A percentile compares a stretch with the other conserved stretches of the same genome.
phyloP scores from a whole-genome alignment of 75 land plant genomes.

The Pinus taeda region DNA sequence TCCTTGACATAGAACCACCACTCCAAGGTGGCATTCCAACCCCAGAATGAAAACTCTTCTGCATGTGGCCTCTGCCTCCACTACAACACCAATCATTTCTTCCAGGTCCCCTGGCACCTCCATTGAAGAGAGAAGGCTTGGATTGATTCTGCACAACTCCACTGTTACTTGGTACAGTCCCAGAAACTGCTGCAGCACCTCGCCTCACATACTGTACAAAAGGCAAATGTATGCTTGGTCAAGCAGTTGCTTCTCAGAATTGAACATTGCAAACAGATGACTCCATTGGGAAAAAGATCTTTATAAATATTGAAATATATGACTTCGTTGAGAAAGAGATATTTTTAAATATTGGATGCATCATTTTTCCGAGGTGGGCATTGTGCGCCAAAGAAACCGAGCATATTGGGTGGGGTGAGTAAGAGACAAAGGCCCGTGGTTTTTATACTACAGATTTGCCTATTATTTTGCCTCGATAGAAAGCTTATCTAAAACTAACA shows the following conservation, averaged over 20 bases:
- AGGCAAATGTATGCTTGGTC: not conserved
- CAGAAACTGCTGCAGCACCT: slow-evolving; percentile 17
- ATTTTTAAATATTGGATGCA: too few relatives aligned
- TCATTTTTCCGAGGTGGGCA: too few relatives aligned
- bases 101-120: slow-evolving; percentile 3
- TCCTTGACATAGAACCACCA: not conserved
- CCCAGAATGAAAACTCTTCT: slow-evolving; percentile 13
- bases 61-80: slow-evolving; percentile 18
- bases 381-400: too few relatives aligned
- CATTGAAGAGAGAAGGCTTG: not conserved
- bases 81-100: slow-evolving; percentile 29
- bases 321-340: too few relatives aligned
- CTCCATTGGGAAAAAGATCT: too few relatives aligned
- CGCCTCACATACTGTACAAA: slow-evolving; percentile 30
- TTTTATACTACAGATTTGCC: too few relatives aligned
- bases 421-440: too few relatives aligned
- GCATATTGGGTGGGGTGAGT: too few relatives aligned
- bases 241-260: not conserved
- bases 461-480: too few relatives aligned
- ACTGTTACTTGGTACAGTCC: slow-evolving; percentile 1
- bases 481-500: too few relatives aligned
- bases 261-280: not conserved
- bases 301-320: too few relatives aligned
- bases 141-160: not conserved
- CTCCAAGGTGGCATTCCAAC: not conserved